Conservation (phyloP, 164 flowering plant species). For the Annona cherimola region DNA sequence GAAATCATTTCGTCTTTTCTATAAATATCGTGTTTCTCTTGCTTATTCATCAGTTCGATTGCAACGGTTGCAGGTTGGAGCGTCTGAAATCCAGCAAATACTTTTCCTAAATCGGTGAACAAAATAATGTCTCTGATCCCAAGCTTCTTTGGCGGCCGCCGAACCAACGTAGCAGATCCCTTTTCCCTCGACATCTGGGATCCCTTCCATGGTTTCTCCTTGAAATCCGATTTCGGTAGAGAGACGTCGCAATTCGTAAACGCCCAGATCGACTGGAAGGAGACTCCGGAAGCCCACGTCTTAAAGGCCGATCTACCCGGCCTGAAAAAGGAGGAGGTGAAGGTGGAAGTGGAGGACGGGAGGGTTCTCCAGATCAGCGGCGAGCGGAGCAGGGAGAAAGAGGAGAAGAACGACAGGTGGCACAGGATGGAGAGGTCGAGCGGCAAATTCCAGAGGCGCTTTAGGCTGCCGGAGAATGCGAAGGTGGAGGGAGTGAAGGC, state of each 20-base stretch:
- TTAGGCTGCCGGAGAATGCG: constrained; percentile 39
- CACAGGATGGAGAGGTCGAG: constrained; percentile 31
- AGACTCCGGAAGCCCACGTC: constrained; percentile 35
- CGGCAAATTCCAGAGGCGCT: constrained; percentile 31
- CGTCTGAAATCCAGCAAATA: not conserved
- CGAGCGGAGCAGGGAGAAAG: constrained; percentile 28
- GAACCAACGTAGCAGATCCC: constrained; percentile 12
- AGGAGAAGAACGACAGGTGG: constrained; percentile 35
- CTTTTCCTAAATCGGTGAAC: not conserved
- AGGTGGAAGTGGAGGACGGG: constrained; percentile 40
- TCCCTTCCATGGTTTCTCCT: constrained; percentile 10
- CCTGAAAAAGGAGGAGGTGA: constrained; percentile 33
- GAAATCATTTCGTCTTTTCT: no score
- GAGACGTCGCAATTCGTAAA: constrained; percentile 15
- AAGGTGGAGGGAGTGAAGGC: constrained; percentile 31
- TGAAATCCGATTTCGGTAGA: constrained; percentile 7
- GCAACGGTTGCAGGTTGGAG: no score
- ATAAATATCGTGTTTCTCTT: not conserved
- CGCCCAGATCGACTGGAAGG: constrained; percentile 35
- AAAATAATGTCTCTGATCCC: constrained; percentile 12
- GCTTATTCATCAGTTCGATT: not conserved
- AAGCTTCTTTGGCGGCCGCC: constrained; percentile 13
- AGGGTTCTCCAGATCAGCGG: constrained; percentile 33
- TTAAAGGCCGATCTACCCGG: constrained; percentile 44
- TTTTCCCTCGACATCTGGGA: constrained; percentile 17